Evolutionary conservation across 2,329 filamentous ascomycete genomes (phyloP).

Genomic region (Pseudocercospora fuligena): DNA sequence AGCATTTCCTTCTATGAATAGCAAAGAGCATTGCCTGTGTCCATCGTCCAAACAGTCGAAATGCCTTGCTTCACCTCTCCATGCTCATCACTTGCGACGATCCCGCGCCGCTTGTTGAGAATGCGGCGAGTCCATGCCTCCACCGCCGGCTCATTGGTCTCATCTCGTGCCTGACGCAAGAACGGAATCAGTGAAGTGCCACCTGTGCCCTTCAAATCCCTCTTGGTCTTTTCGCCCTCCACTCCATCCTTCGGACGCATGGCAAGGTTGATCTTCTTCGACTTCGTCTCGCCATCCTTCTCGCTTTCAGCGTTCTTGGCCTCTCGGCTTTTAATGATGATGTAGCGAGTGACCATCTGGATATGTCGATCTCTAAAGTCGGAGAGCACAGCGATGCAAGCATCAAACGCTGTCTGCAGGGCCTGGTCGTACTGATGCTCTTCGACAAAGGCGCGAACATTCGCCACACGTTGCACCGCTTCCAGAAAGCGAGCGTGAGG

Average conservation of each 20-base stretch:
- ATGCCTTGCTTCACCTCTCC: constrained; percentile 62
- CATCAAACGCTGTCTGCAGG: constrained; percentile 83
- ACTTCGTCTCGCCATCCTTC: constrained; percentile 46
- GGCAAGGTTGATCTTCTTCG: constrained; percentile 44
- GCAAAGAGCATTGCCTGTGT: constrained; percentile 64
- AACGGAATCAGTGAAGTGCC: constrained; percentile 95
- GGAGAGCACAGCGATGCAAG: constrained; percentile 79
- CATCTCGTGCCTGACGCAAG: constrained; percentile 92
- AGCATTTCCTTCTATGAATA: constrained; percentile 43
- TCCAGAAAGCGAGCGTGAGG: constrained; percentile 87
- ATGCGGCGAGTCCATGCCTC: constrained; percentile 66
- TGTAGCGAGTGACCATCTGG: constrained; percentile 93
- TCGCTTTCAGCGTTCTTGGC: constrained; percentile 48
- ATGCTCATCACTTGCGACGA: constrained; percentile 12
- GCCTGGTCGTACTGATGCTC: constrained; percentile 63
- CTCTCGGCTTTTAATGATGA: constrained; percentile 84
- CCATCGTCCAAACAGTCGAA: constrained; percentile 86
- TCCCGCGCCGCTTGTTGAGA: constrained; percentile 54
- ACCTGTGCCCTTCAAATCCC: constrained; percentile 83
- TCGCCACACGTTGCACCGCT: constrained; percentile 77
- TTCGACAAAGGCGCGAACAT: constrained; percentile 84
- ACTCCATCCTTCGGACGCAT: constrained; percentile 40
- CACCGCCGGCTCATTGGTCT: constrained; percentile 91
- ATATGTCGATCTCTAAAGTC: constrained; percentile 92
- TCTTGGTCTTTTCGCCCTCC: constrained; percentile 50